phyloP scores from a whole-genome alignment of 352 stramenopile genomes.

The Phytophthora rubi region DNA sequence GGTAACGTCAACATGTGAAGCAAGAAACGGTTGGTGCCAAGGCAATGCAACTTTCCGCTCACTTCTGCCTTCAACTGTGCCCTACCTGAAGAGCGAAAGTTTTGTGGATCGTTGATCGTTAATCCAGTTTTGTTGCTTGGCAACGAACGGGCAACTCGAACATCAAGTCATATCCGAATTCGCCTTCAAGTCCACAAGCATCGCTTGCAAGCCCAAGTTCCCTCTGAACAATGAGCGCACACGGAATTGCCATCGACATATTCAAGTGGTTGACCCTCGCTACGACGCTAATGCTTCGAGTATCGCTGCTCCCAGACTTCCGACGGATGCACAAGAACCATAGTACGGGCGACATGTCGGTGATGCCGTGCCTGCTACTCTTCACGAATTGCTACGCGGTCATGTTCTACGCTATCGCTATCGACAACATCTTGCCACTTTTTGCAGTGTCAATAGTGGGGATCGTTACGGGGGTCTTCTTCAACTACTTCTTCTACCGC shows the following conservation, averaged over 20 bases:
- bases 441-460: conserved; percentile 42
- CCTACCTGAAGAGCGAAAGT: neutral
- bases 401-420: conserved; percentile 47
- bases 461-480: conserved; percentile 28
- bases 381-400: conserved; percentile 31
- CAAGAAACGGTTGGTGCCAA: neutral
- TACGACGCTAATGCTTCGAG: conserved; percentile 48
- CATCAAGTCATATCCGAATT: neutral
- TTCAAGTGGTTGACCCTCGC: conserved; percentile 47
- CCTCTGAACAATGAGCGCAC: neutral
- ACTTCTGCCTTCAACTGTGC: neutral
- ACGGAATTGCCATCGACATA: conserved; percentile 10
- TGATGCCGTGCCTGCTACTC: conserved; percentile 35
- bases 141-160: neutral
- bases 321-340: conserved; percentile 39
- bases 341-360: conserved; percentile 38
- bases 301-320: conserved; percentile 50
- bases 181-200: neutral
- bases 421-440: conserved; percentile 41
- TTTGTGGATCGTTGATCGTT: neutral
- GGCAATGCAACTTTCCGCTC: neutral
- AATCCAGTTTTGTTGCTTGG: neutral
- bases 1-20: neutral
- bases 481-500: conserved; percentile 45
- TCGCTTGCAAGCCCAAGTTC: neutral